Percentiles rank a stretch among this genome's conserved stretches.
Evolutionary conservation across 306 rosid genomes (phyloP).

Genomic region (Casuarina equisetifolia): DNA sequence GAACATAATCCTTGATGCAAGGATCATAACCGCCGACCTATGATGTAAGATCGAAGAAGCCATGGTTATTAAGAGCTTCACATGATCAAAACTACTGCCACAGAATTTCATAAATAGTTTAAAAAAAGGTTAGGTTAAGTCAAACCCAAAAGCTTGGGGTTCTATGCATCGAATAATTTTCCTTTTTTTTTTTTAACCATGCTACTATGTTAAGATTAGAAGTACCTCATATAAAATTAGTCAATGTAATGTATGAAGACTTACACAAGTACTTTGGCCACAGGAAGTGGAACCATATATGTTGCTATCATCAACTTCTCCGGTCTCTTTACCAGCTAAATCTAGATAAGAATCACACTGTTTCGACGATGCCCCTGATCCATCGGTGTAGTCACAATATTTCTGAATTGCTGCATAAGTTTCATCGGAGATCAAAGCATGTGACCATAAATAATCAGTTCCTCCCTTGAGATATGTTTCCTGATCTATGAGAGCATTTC

Average conservation of each 20-base stretch:
- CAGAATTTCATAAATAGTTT: too few species aligned
- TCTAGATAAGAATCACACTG: slow-evolving; percentile 23
- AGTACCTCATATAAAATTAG: too few species aligned
- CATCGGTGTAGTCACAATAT: slow-evolving; percentile 37
- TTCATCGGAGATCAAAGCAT: slow-evolving; percentile 54
- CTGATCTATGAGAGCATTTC: slow-evolving; percentile 67
- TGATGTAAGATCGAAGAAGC: slow-evolving; percentile 5
- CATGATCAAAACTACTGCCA: too few species aligned
- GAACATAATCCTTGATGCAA: slow-evolving; percentile 47
- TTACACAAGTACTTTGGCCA: slow-evolving; percentile 32
- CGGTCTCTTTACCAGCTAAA: slow-evolving; percentile 23
- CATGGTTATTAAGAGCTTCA: neutral
- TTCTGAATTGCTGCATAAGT: slow-evolving; percentile 43
- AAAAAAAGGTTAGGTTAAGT: too few species aligned
- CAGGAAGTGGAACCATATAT: slow-evolving; percentile 47
- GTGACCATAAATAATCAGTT: slow-evolving; percentile 56
- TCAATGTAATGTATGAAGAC: slow-evolving; percentile 10
- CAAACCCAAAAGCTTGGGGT: too few species aligned
- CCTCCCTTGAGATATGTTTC: slow-evolving; percentile 28
- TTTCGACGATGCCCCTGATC: too few species aligned
- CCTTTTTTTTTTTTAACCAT: too few species aligned
- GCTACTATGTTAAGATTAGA: too few species aligned
- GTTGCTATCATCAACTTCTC: slow-evolving; percentile 37
- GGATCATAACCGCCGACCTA: slow-evolving; percentile 51
- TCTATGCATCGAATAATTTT: too few species aligned